Base-by-base conservation (phyloP, 2,329 filamentous ascomycete species). In the Aspergillus caelatus region DNA sequence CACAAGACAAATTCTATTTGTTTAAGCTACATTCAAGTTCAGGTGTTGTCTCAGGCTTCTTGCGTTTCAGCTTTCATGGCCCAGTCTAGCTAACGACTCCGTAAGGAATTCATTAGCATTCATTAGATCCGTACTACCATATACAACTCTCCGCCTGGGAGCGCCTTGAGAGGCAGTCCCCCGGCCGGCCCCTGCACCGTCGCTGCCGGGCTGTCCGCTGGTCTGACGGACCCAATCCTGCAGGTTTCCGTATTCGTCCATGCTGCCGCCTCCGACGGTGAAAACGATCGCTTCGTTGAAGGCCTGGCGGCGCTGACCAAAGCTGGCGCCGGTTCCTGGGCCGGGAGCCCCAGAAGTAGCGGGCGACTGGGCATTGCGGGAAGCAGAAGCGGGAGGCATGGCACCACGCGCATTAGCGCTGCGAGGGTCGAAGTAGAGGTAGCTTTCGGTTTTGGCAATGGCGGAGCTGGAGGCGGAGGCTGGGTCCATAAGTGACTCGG, bases 171-270 rank as follows among this genome's bases (percentile, higher is more conserved):
- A 28, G n/a, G 56, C 81, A 76, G 66, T 70, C 41, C 66, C 66
- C 7, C 71, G 68, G 6, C 65, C 65, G 7, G 82, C 79, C 16
- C 73, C 70, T 19, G 75, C 75, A 34, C 79, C 80, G 48, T 82
- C 83, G 41, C 79, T 79, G 16, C 88, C 88, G 55, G 84, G 83
- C 55, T 76, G 78, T 46, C 81, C 82, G 57, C 80, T 84, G 4
- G 92, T 93, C 68, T 94, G 86, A 77, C 88, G 88, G 6, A 94
- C 93, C 95, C 95, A 99, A 75, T 98, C 95, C 76, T 97, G 93
- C 75, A 99, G 77, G 78, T 99, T 99, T 23, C 94, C 94, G 76
- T 98, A 99, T 77, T 99, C 95, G 71, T 99, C 95, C 92, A 99
- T 98, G 75, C 93, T 97, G 48, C 95, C 95, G 54, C 96, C 95